These are phyloP conservation scores for Ophiocordyceps camponoti-saundersi DNA, from an alignment of 2,329 filamentous ascomycete species.

Conservation along the genomic window DNA sequence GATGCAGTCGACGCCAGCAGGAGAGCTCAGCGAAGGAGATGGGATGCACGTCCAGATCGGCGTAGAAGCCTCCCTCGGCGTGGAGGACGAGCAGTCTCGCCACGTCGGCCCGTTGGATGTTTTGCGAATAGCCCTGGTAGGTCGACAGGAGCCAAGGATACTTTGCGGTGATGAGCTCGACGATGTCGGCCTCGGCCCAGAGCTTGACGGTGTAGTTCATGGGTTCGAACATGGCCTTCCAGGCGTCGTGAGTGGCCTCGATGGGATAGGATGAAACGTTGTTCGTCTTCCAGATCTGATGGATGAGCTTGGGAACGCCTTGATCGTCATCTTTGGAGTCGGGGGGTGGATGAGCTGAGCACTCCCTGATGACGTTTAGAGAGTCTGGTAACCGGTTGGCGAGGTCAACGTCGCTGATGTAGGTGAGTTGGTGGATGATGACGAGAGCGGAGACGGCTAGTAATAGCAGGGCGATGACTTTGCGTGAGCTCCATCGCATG, in stretches of 20 bases:
- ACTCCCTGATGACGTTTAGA: background rate
- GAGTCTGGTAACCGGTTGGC: background rate
- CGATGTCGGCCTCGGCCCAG: constrained; percentile 8
- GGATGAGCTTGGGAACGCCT: constrained; percentile 5
- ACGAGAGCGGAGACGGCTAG: background rate
- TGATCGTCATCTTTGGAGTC: too few relatives aligned
- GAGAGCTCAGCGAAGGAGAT: constrained; percentile 1
- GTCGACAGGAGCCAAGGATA: constrained; percentile 8
- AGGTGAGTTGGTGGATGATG: background rate
- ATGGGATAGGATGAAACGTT: constrained; percentile 6
- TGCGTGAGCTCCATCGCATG: background rate
- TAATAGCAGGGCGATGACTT: background rate
- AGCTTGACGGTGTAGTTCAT: constrained; percentile 8
- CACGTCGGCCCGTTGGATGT: constrained; percentile 10
- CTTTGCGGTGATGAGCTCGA: constrained; percentile 3
- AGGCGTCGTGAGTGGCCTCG: constrained; percentile 2
- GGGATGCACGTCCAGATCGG: constrained; percentile 9
- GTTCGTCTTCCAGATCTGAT: constrained; percentile 9
- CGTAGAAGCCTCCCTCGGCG: constrained; percentile 8
- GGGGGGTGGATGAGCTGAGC: background rate
- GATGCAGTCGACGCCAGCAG: constrained; percentile 5
- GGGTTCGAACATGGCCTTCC: constrained; percentile 5
- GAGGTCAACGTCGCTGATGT: background rate
- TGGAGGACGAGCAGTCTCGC: constrained; percentile 8
- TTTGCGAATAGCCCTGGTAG: constrained; percentile 6